Percentiles rank a stretch among this genome's conserved stretches.
Conservation (phyloP, 139 green algal genomes). For the Chlamydomonas sphaeroides region DNA sequence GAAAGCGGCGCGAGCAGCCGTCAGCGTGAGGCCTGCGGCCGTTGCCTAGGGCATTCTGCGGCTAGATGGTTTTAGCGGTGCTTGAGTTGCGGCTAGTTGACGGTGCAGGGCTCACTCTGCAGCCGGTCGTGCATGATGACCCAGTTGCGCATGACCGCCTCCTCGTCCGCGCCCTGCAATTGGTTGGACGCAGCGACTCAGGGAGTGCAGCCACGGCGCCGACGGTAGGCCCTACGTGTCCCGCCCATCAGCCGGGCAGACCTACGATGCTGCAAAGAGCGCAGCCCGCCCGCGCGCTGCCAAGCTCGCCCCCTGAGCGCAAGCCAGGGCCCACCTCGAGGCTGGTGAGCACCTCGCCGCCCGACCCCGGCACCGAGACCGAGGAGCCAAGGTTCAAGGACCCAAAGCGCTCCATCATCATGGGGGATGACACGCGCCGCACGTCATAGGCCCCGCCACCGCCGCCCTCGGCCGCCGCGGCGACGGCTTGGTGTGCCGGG, state of each 20-base stretch:
- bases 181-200: too few relatives aligned
- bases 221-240: too few relatives aligned
- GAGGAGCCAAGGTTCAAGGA: neutral
- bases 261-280: too few relatives aligned
- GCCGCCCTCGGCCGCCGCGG: neutral
- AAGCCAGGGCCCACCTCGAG: constrained; percentile 12
- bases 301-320: too few relatives aligned
- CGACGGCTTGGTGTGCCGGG: neutral
- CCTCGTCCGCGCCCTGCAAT: constrained; percentile 28
- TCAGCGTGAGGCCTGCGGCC: too few relatives aligned
- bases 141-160: constrained; percentile 29
- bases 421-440: neutral
- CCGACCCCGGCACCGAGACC: neutral
- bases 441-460: neutral
- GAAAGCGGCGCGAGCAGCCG: too few relatives aligned
- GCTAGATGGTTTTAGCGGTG: too few relatives aligned
- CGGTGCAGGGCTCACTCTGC: constrained; percentile 37
- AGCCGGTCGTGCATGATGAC: constrained; percentile 29
- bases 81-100: too few relatives aligned
- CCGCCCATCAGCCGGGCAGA: too few relatives aligned
- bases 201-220: too few relatives aligned
- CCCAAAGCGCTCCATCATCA: constrained; percentile 6
- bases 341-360: neutral
- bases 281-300: too few relatives aligned
- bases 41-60: too few relatives aligned